phyloP scores from a whole-genome alignment of 768 basidiomycete genomes.

The Calocybe gangraenosa region DNA sequence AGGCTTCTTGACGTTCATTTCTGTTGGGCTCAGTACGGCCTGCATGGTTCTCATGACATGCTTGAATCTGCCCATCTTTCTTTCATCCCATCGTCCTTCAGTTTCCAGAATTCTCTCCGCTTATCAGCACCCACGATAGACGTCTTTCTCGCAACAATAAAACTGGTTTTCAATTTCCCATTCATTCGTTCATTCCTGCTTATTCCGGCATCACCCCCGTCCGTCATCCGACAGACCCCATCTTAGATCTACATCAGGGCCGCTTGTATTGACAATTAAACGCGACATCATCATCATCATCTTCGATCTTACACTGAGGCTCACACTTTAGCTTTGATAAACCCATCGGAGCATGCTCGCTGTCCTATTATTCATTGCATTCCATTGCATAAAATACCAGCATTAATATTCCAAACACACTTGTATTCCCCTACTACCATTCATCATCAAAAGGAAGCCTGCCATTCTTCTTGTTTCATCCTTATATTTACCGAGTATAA shows the following conservation, averaged over 20 bases:
- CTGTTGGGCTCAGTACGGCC: conserved; percentile 3
- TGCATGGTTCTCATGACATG: conserved; percentile 9
- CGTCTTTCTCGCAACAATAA: neutral
- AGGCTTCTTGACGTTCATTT: conserved; percentile 3
- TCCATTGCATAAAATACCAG: too few species aligned
- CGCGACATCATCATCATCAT: conserved; percentile 6
- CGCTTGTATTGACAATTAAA: conserved; percentile 5
- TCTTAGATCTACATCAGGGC: conserved; percentile 12
- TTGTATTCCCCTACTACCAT: too few species aligned
- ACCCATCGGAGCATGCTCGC: conserved; percentile 1
- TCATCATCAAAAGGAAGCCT: too few species aligned
- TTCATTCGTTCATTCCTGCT: neutral
- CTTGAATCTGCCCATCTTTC: neutral
- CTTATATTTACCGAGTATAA: too few species aligned
- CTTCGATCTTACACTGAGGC: neutral
- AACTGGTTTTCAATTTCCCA: neutral
- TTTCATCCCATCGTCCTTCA: neutral
- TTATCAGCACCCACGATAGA: neutral
- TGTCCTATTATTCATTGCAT: too few species aligned
- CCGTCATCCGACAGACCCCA: neutral
- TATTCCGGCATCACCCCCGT: conserved; percentile 3
- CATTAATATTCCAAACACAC: too few species aligned
- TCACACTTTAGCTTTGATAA: conserved; percentile 7
- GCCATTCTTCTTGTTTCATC: too few species aligned
- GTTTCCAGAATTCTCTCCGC: conserved; percentile 1